These are phyloP conservation scores for Bruguiera parviflora DNA, from an alignment of 345 rosid genomes.

Conservation along the genomic window DNA sequence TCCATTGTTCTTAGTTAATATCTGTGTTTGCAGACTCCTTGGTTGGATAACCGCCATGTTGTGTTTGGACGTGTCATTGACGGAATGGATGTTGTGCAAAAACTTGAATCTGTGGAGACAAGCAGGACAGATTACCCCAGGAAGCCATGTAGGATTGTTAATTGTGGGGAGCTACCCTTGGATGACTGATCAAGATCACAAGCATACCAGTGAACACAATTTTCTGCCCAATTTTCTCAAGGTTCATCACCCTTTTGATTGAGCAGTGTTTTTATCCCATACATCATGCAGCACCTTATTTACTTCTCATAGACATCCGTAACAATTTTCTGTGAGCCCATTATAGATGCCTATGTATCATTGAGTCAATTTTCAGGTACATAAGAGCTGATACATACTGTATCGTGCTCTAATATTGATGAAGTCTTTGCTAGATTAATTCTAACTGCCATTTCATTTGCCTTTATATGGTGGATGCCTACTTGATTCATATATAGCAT, in stretches of 20 bases:
- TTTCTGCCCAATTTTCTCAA: slow-evolving; percentile 2
- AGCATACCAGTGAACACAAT: not conserved
- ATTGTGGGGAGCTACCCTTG: slow-evolving; percentile 72
- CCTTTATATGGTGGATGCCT: not conserved
- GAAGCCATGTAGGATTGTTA: slow-evolving; percentile 66
- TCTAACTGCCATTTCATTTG: not conserved
- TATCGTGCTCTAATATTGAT: not conserved
- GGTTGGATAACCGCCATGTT: slow-evolving; percentile 92
- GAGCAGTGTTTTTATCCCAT: not conserved
- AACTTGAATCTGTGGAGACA: slow-evolving; percentile 74
- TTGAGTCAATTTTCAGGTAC: not conserved
- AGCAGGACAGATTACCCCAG: slow-evolving; percentile 63
- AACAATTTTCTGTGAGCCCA: slow-evolving; percentile 2
- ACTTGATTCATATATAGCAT: not conserved
- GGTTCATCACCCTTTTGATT: slow-evolving; percentile 7
- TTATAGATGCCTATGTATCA: slow-evolving; percentile 3
- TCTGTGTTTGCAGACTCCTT: slow-evolving; percentile 48
- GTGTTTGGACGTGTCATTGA: slow-evolving; percentile 82
- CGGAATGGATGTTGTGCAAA: slow-evolving; percentile 67
- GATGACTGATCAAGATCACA: slow-evolving; percentile 42
- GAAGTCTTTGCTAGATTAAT: not conserved
- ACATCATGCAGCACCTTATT: not conserved
- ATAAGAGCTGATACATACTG: slow-evolving; percentile 4
- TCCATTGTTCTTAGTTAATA: not conserved
- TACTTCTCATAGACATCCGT: slow-evolving; percentile 9